Evolutionary conservation across 129 eudicot genomes (phyloP).

Genomic region (Tagetes patula): DNA sequence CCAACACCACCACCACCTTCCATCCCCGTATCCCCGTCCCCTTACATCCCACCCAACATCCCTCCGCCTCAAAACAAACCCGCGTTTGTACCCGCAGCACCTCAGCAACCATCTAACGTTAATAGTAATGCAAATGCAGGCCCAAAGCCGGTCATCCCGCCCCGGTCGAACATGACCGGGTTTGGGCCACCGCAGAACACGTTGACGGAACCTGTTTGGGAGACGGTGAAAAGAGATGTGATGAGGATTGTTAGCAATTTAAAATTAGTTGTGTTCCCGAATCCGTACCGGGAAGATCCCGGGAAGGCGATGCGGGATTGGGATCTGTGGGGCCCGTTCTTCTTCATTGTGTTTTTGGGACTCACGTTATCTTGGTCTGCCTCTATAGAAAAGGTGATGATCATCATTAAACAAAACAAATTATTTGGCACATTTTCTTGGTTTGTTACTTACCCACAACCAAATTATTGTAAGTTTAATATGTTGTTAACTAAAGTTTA

Average conservation of each 20-base stretch:
- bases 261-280: slow-evolving; percentile 93
- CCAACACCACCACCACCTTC: slow-evolving; percentile 69
- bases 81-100: slow-evolving; percentile 27
- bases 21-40: slow-evolving; percentile 64
- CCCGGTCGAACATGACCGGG: slow-evolving; percentile 30
- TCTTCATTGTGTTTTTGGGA: slow-evolving; percentile 92
- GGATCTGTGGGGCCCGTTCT: slow-evolving; percentile 99
- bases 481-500: no score
- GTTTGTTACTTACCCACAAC: no score
- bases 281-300: slow-evolving; percentile 89
- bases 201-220: slow-evolving; percentile 95
- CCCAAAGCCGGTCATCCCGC: background rate
- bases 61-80: slow-evolving; percentile 43
- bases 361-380: slow-evolving; percentile 93
- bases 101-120: slow-evolving; percentile 27
- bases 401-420: no score
- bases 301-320: slow-evolving; percentile 97
- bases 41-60: slow-evolving; percentile 51
- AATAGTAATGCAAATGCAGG: slow-evolving; percentile 17
- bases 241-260: slow-evolving; percentile 79
- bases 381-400: slow-evolving; percentile 77
- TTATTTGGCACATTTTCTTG: no score
- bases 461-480: no score
- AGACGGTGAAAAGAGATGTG: slow-evolving; percentile 86
- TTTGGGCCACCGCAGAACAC: slow-evolving; percentile 79